phyloP scores from a whole-genome alignment of 768 basidiomycete genomes.

The Atractiella rhizophila region DNA sequence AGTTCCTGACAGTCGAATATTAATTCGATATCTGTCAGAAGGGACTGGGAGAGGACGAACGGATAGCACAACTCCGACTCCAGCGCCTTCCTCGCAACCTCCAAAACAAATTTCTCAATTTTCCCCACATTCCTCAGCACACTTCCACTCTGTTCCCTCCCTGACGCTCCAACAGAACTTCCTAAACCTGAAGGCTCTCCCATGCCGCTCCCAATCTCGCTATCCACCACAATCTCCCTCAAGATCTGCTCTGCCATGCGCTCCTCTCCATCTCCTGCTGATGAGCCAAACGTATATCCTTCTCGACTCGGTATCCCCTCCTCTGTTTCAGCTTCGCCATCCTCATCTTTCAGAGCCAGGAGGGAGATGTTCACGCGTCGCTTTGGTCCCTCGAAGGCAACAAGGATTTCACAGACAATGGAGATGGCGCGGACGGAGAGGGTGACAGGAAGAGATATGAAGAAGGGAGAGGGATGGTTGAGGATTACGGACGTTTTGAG shows the following conservation, averaged over 20 bases:
- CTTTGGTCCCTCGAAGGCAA: conserved; percentile 71
- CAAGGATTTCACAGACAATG: conserved; percentile 60
- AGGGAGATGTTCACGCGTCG: conserved; percentile 64
- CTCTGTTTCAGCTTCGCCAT: neutral
- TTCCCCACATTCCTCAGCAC: conserved; percentile 84
- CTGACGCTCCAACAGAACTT: too few species aligned
- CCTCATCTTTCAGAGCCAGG: conserved; percentile 25
- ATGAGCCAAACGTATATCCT: neutral
- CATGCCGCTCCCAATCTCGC: conserved; percentile 90
- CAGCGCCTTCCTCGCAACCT: conserved; percentile 76
- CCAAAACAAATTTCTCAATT: conserved; percentile 82
- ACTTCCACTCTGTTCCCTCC: conserved; percentile 82
- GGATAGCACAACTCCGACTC: too few species aligned
- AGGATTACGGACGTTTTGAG: conserved; percentile 79
- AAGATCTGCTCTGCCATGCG: conserved; percentile 49
- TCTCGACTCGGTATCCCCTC: neutral
- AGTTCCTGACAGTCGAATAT: too few species aligned
- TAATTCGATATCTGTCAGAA: too few species aligned
- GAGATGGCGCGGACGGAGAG: conserved; percentile 72
- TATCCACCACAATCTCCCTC: conserved; percentile 72
- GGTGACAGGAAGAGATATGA: conserved; percentile 90
- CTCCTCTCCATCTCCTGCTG: neutral
- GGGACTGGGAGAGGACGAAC: too few species aligned
- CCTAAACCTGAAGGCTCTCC: too few species aligned
- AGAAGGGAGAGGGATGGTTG: conserved; percentile 84